Conservation (phyloP, 495 filamentous ascomycete genomes). For the Aspergillus cavernicola region DNA sequence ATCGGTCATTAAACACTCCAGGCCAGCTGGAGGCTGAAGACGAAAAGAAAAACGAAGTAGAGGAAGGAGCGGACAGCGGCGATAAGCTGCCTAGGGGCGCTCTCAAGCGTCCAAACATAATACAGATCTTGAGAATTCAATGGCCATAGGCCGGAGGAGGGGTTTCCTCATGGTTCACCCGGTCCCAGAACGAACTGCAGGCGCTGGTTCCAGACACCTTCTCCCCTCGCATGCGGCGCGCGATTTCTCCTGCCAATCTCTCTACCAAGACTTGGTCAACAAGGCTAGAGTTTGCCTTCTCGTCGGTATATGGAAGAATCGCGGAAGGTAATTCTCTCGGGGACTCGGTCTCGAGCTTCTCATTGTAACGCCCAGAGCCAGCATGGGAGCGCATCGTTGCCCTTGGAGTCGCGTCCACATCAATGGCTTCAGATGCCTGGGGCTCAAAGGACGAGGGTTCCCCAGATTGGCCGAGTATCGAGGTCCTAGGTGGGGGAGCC, state of each 20-base stretch:
- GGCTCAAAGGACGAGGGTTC: conserved; percentile 28
- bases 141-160: conserved; percentile 47
- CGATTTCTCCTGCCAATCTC: conserved; percentile 89
- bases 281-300: conserved; percentile 46
- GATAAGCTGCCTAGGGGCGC: neutral
- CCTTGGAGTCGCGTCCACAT: conserved; percentile 38
- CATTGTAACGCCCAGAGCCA: conserved; percentile 12
- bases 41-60: conserved; percentile 8
- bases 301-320: conserved; percentile 34
- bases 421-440: conserved; percentile 21
- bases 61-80: conserved; percentile 3
- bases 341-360: conserved; percentile 33
- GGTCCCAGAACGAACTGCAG: conserved; percentile 40
- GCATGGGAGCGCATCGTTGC: conserved; percentile 21
- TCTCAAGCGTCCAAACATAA: conserved; percentile 4
- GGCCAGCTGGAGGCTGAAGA: conserved; percentile 24
- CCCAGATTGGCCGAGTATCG: conserved; percentile 15
- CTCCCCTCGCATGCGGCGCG: conserved; percentile 75
- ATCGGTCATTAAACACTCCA: conserved; percentile 32
- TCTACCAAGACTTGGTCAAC: conserved; percentile 85
- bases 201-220: conserved; percentile 38
- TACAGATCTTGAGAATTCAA: conserved; percentile 18
- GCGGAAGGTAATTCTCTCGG: conserved; percentile 34
- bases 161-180: conserved; percentile 34
- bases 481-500: conserved; percentile 12